Percentiles rank a stretch among this genome's conserved stretches.
These are phyloP conservation scores for Tolypocladium album DNA, from an alignment of 2,329 filamentous ascomycete genomes.

Conservation along the genomic window DNA sequence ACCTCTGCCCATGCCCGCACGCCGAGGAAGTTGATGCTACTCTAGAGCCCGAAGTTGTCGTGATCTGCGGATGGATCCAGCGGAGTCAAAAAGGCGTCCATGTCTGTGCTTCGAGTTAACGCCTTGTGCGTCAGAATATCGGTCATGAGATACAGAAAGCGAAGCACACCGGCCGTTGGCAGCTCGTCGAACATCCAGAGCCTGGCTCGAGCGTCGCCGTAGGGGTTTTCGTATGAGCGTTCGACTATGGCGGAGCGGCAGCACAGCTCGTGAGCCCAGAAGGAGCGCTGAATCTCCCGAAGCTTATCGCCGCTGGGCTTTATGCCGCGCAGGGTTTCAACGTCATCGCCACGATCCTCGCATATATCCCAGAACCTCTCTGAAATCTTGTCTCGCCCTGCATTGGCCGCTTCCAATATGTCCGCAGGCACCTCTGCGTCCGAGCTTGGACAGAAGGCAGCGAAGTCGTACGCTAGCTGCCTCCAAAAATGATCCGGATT, in stretches of 20 bases:
- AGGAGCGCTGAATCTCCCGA: neutral
- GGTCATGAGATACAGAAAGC: neutral
- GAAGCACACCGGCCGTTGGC: neutral
- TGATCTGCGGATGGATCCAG: neutral
- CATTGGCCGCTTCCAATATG: neutral
- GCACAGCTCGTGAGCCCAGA: neutral
- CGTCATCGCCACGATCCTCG: too few species aligned
- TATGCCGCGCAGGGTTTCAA: neutral
- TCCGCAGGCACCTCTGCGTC: too few species aligned
- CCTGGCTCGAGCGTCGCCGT: neutral
- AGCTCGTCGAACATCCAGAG: neutral
- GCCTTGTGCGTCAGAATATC: neutral
- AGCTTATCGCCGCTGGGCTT: neutral
- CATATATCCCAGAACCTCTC: neutral
- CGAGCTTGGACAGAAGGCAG: neutral
- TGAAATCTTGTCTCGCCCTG: neutral
- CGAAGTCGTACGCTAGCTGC: neutral
- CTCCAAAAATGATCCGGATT: neutral
- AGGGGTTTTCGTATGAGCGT: neutral
- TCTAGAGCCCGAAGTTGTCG: neutral
- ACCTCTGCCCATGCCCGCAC: neutral
- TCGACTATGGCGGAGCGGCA: neutral
- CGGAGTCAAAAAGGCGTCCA: neutral
- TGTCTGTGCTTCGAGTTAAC: neutral
- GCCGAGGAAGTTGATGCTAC: neutral